Evolutionary conservation across 768 basidiomycete genomes (phyloP).

Genomic region (Suillus discolor): DNA sequence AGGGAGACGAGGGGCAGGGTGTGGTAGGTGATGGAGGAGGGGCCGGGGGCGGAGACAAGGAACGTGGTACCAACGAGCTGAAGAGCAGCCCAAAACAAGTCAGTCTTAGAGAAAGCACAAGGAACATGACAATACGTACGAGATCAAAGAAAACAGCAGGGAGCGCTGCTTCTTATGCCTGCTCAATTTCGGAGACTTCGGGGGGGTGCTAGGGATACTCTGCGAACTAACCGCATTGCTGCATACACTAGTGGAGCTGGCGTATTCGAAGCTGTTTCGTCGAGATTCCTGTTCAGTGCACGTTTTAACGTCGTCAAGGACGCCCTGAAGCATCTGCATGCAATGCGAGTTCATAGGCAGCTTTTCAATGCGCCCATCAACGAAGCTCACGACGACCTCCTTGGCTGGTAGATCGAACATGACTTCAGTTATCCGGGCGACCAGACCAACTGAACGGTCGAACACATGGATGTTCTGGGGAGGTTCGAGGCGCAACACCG

Average conservation of each 20-base stretch:
- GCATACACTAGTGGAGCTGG: constrained; percentile 23
- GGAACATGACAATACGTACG: constrained; percentile 39
- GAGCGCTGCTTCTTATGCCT: constrained; percentile 75
- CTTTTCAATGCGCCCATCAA: constrained; percentile 55
- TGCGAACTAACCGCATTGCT: constrained; percentile 22
- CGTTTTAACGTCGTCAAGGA: constrained; percentile 55
- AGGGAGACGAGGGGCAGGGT: constrained; percentile 26
- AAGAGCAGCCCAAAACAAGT: constrained; percentile 10
- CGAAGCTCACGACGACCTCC: constrained; percentile 54
- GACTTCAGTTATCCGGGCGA: constrained; percentile 59
- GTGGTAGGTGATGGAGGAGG: constrained; percentile 23
- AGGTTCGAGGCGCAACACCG: constrained; percentile 52
- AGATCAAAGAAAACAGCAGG: constrained; percentile 67
- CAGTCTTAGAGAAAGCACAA: constrained; percentile 11
- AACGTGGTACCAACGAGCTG: constrained; percentile 35
- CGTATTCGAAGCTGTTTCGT: constrained; percentile 34
- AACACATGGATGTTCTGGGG: constrained; percentile 57
- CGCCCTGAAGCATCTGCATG: constrained; percentile 47
- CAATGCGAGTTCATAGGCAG: constrained; percentile 50
- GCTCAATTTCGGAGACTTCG: constrained; percentile 35
- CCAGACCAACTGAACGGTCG: constrained; percentile 61
- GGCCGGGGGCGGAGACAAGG: constrained; percentile 27
- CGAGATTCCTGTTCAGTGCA: constrained; percentile 40
- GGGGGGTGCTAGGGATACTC: constrained; percentile 19
- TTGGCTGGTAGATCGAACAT: constrained; percentile 55